Base-by-base conservation (phyloP, 352 stramenopile species). In the Phytopythium vexans region DNA sequence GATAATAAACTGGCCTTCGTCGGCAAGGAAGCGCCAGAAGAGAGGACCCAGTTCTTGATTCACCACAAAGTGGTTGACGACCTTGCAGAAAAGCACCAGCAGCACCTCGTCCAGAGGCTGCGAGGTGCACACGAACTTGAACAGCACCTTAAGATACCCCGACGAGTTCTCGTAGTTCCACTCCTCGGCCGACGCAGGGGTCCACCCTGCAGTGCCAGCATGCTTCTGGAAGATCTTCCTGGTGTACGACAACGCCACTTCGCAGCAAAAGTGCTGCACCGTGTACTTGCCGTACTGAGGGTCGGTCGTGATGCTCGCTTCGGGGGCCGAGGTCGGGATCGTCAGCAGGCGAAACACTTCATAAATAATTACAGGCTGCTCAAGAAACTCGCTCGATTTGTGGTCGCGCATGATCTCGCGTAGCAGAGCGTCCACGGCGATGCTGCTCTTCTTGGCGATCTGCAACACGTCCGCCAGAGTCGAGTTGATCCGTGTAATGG, bases 31-130 rank as follows among this genome's bases (percentile, higher is more conserved):
- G 6, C 62, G 48, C 57, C 84, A 74, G 39, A 94, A 70, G 27
- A 89, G 65, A 45, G 62, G 70, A 48, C 85, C 85, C 46, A 94
- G 58, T 33, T 79, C 78, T 49, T 88, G 68, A 21, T 77, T 80
- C 49, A 91, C 57, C 45, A 93, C 82, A n/a, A 84, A 88, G 46
- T 88, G 77, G 52, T 93, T 92, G 46, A 91, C 56, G 15, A 92
- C 82, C 62, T 94, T 92, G 71, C 85, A 94, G 55, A 94, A 94
- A 9, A 94, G 64, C 41, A 94, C 71, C 27, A 94, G 45, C 11
- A 92, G 52, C 7, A 94, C 85, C 32, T 92, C 77, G 42, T 94
- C 85, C 15, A 92, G 66, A 12, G 74, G 65, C 8, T 81, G 68
- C 1, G 72, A 67, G 7, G 66, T 81, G 45, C 80, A 94, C 14